Base-by-base conservation (phyloP, 1,284 basidiomycete genomes). In the Thelephora terrestris region DNA sequence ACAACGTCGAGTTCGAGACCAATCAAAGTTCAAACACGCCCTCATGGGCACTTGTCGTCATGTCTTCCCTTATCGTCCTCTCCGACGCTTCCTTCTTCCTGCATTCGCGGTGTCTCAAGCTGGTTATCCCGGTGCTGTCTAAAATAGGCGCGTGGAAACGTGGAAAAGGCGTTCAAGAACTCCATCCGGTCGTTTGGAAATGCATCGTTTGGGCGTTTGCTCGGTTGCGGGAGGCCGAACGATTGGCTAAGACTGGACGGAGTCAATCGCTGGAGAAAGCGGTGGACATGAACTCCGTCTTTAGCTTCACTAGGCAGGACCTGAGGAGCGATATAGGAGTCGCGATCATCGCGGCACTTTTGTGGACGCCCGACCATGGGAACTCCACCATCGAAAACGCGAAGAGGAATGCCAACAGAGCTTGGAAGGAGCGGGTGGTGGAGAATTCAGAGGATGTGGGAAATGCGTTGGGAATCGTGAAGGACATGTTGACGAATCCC, bases 171-270 rank as follows among this genome's bases (percentile, higher is more conserved):
- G 58, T 70, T 7, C 63, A 64, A 9, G 58, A 61, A 7, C 58
- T 75, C 7, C 70, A 74, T 45, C 57, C 70, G 0, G 68, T 70
- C 36, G 58, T 74, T 20, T 82, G 78, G 78, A 67, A 64, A 47
- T 70, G 73, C 46, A 61, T 80, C 16, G 60, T 80, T 23, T 81
- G 79, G 78, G 68, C 71, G 0, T 79, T 74, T 51, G 61, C 66
- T 14, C 62, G 67, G 47, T 40, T 44, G 5, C 10, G 49, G 48
- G 38, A 45, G 46, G 21, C 9, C 1, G 39, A 42, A 21, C 17
- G 25, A 20, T 23, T 42, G n/a, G n/a, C 21, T 20, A 20, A 42
- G 39, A 18, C 20, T 12, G 39, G 57, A 51, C 17, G 53, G 55
- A 52, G 55, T 56, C 47, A 21, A 40, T 27, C 24, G 38, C 57